Percentiles rank a stretch among this genome's conserved stretches.
phyloP scores from a whole-genome alignment of 352 stramenopile genomes.

The Pythium dissimile region DNA sequence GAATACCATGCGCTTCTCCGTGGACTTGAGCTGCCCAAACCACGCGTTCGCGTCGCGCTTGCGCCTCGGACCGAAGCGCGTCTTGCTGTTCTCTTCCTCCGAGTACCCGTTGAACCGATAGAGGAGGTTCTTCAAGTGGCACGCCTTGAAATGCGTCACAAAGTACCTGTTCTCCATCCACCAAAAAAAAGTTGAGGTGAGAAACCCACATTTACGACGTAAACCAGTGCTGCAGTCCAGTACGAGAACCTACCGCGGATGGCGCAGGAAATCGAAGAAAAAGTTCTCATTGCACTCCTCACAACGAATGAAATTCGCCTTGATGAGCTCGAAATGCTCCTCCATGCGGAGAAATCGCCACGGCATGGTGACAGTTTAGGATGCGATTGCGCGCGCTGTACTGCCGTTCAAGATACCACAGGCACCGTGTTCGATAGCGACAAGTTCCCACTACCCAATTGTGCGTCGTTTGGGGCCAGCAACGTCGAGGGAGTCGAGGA shows the following conservation, averaged over 20 bases:
- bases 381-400: background rate
- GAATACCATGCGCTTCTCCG: constrained; percentile 83
- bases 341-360: constrained; percentile 45
- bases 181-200: too few species aligned
- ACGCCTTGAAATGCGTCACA: constrained; percentile 78
- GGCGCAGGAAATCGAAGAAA: constrained; percentile 77
- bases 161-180: constrained; percentile 45
- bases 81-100: constrained; percentile 71
- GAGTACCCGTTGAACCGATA: constrained; percentile 75
- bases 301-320: constrained; percentile 72
- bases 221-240: too few species aligned
- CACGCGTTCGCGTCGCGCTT: constrained; percentile 68
- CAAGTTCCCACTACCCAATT: too few species aligned
- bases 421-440: background rate
- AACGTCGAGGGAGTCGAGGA: too few species aligned
- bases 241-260: constrained; percentile 38
- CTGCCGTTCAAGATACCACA: background rate
- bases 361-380: constrained; percentile 9
- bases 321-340: constrained; percentile 59
- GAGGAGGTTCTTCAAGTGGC: constrained; percentile 72
- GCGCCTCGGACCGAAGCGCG: constrained; percentile 62
- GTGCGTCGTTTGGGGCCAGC: too few species aligned
- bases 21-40: constrained; percentile 82
- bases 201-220: too few species aligned
- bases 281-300: constrained; percentile 82